Conservation (phyloP, 2,329 filamentous ascomycete species). For the Microdochium trichocladiopsis region DNA sequence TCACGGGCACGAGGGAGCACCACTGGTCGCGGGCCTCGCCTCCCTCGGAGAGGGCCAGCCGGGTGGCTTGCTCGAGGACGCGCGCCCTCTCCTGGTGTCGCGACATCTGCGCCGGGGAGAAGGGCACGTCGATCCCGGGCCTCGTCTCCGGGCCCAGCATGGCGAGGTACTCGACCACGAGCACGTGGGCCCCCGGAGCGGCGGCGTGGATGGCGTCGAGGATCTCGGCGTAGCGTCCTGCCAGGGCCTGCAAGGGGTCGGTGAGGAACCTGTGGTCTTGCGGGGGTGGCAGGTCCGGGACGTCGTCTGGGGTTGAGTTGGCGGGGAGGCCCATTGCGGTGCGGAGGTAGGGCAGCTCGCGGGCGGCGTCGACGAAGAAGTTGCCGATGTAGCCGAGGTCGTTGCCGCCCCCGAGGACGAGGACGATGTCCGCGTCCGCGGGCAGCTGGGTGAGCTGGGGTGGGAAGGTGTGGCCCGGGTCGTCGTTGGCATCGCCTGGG, state of each 20-base stretch:
- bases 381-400: slow-evolving; percentile 28
- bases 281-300: slow-evolving; percentile 2
- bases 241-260: slow-evolving; percentile 13
- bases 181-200: slow-evolving; percentile 31
- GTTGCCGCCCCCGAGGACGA: slow-evolving; percentile 28
- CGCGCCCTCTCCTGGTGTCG: slow-evolving; percentile 14
- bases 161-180: slow-evolving; percentile 31
- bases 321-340: slow-evolving; percentile 8
- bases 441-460: slow-evolving; percentile 27
- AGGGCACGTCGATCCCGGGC: slow-evolving; percentile 15
- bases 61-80: slow-evolving; percentile 15
- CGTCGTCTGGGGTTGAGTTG: neutral
- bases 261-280: slow-evolving; percentile 1
- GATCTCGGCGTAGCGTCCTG: slow-evolving; percentile 14
- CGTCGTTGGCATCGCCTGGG: neutral
- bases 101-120: slow-evolving; percentile 14
- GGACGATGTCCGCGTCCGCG: slow-evolving; percentile 23
- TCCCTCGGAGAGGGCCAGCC: slow-evolving; percentile 7
- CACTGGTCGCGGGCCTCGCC: slow-evolving; percentile 14
- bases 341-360: slow-evolving; percentile 9
- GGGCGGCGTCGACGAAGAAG: slow-evolving; percentile 19
- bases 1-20: slow-evolving; percentile 16
- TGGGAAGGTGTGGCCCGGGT: slow-evolving; percentile 11
- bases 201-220: slow-evolving; percentile 18
- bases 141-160: slow-evolving; percentile 20